Conservation (phyloP, 1,139 yeast species). For the Pichia sp. region DNA sequence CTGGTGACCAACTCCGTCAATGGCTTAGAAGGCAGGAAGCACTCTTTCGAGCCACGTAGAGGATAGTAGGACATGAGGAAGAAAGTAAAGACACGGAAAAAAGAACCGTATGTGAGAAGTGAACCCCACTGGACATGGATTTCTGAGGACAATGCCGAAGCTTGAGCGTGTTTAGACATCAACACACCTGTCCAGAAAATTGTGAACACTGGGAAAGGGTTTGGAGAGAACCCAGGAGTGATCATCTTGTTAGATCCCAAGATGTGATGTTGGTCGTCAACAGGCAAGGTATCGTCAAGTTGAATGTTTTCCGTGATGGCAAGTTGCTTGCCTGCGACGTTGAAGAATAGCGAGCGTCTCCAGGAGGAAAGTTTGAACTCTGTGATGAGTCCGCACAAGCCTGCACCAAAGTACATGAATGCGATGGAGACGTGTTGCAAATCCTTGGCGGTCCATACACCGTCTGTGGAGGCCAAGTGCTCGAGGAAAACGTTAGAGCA, state of each 20-base stretch:
- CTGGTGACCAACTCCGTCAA: slow-evolving; percentile 77
- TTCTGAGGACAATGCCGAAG: slow-evolving; percentile 66
- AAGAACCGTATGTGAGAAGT: slow-evolving; percentile 70
- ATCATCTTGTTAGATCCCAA: slow-evolving; percentile 31
- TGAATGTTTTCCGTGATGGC: slow-evolving; percentile 6
- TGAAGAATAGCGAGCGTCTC: slow-evolving; percentile 41
- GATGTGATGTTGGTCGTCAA: slow-evolving; percentile 11
- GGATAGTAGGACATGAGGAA: slow-evolving; percentile 53
- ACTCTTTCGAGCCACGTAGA: slow-evolving; percentile 25
- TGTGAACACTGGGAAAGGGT: slow-evolving; percentile 90
- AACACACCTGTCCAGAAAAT: slow-evolving; percentile 96
- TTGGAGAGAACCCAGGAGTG: slow-evolving; percentile 74
- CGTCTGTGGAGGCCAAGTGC: slow-evolving; percentile 72
- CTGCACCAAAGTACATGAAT: slow-evolving; percentile 88
- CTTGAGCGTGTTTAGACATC: slow-evolving; percentile 93
- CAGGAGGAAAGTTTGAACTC: slow-evolving; percentile 54
- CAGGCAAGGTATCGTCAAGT: slow-evolving; percentile 16
- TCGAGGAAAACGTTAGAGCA: slow-evolving; percentile 83
- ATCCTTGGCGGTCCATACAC: slow-evolving; percentile 87
- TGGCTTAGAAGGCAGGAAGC: slow-evolving; percentile 57
- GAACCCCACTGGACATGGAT: slow-evolving; percentile 93
- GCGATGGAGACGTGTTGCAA: slow-evolving; percentile 95
- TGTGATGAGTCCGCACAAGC: slow-evolving; percentile 80
- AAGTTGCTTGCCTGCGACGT: slow-evolving; percentile 28
- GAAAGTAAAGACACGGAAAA: slow-evolving; percentile 69